Conservation (phyloP, 2,329 filamentous ascomycete species). For the Elsinoe necatrix region DNA sequence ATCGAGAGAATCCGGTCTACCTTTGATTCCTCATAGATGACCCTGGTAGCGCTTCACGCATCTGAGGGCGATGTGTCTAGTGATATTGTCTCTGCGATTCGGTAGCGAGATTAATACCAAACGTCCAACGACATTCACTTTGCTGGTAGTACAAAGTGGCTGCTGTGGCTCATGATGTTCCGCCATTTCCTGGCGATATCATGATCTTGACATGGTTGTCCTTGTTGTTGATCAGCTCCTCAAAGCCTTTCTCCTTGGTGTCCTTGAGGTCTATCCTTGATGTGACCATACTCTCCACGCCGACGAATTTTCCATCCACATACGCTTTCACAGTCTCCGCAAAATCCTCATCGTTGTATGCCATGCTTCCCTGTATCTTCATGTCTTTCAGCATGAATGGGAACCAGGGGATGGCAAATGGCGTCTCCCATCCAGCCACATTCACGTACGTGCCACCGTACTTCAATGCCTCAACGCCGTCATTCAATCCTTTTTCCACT, state of each 20-base stretch:
- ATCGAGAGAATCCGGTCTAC: too few relatives aligned
- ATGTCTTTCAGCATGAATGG: slow-evolving; percentile 21
- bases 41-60: too few relatives aligned
- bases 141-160: too few relatives aligned
- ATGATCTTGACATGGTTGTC: slow-evolving; percentile 53
- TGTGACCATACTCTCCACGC: slow-evolving; percentile 2
- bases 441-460: slow-evolving; percentile 21
- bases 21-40: too few relatives aligned
- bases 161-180: not conserved
- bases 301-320: slow-evolving; percentile 14
- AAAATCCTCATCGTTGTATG: slow-evolving; percentile 20
- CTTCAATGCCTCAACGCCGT: slow-evolving; percentile 20
- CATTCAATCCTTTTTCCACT: slow-evolving; percentile 18
- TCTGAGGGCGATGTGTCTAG: too few relatives aligned
- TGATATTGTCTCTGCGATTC: too few relatives aligned
- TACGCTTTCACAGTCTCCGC: slow-evolving; percentile 14
- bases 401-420: slow-evolving; percentile 15
- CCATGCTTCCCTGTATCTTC: slow-evolving; percentile 18
- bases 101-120: too few relatives aligned
- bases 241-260: slow-evolving; percentile 2
- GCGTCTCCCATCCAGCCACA: slow-evolving; percentile 19
- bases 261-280: not conserved
- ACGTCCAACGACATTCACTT: too few relatives aligned
- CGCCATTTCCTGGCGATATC: slow-evolving; percentile 27
- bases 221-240: slow-evolving; percentile 36